Percentiles rank a stretch among this genome's conserved stretches.
Conservation (phyloP, 2,329 filamentous ascomycete species). For the Aspergillus quadrilineatus region DNA sequence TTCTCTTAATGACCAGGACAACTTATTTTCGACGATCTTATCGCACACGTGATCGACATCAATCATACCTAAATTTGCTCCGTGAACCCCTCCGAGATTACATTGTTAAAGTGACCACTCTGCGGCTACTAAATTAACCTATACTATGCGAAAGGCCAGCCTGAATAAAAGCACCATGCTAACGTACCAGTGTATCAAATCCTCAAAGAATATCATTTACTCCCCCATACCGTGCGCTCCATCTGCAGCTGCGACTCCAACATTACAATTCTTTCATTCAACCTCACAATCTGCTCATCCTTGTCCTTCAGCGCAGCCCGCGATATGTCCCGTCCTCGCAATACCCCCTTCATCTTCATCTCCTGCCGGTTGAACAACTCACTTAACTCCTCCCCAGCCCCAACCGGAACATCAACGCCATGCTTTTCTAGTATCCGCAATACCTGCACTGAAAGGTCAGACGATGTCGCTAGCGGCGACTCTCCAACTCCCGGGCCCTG, state of each 20-base stretch:
- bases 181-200: constrained; percentile 11
- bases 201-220: constrained; percentile 28
- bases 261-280: constrained; percentile 64
- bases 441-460: constrained; percentile 24
- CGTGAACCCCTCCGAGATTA: too few relatives aligned
- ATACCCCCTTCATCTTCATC: constrained; percentile 60
- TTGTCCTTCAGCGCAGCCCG: constrained; percentile 62
- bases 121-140: neutral
- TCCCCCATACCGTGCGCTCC: constrained; percentile 48
- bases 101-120: neutral
- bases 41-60: constrained; percentile 24
- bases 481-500: constrained; percentile 12
- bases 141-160: neutral
- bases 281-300: constrained; percentile 63
- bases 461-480: constrained; percentile 20
- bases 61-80: neutral
- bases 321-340: constrained; percentile 64
- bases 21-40: constrained; percentile 17
- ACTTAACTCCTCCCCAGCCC: constrained; percentile 37
- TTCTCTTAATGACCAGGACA: neutral
- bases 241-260: constrained; percentile 58
- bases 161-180: neutral
- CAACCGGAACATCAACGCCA: constrained; percentile 32
- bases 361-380: constrained; percentile 56
- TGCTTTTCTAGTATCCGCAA: constrained; percentile 38